A percentile compares a stretch with the other conserved stretches of the same genome.
These are phyloP conservation scores for Penicillium polonicum DNA, from an alignment of 2,329 filamentous ascomycete genomes.

Conservation along the genomic window DNA sequence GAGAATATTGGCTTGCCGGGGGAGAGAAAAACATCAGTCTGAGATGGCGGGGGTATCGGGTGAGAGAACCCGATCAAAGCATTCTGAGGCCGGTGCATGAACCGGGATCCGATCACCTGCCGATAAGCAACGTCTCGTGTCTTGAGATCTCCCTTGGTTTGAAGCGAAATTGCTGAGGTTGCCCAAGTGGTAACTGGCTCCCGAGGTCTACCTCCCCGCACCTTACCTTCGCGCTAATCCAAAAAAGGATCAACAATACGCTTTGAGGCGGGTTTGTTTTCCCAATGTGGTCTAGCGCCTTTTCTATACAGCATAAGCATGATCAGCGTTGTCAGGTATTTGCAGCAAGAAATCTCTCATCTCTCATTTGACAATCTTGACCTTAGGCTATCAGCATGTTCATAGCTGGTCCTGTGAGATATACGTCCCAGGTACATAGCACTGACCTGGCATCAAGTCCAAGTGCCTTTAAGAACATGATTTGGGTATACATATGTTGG, in stretches of 20 bases:
- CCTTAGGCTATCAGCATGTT: background rate
- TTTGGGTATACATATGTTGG: background rate
- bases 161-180: background rate
- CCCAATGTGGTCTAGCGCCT: background rate
- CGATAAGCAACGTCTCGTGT: background rate
- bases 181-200: too few relatives aligned
- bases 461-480: background rate
- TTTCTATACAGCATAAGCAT: background rate
- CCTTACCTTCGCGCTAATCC: background rate
- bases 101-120: constrained; percentile 12
- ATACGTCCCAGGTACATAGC: too few relatives aligned
- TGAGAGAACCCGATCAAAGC: constrained; percentile 3
- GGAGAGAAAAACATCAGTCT: background rate
- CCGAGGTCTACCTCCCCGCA: background rate
- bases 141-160: background rate
- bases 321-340: background rate
- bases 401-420: too few relatives aligned
- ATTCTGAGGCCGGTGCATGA: background rate
- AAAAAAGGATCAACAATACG: background rate
- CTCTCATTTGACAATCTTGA: background rate
- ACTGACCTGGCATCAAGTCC: background rate
- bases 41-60: background rate
- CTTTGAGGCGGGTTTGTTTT: background rate
- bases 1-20: background rate
- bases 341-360: background rate